phyloP scores from a whole-genome alignment of 345 rosid genomes.

The Atalantia buxifolia region DNA sequence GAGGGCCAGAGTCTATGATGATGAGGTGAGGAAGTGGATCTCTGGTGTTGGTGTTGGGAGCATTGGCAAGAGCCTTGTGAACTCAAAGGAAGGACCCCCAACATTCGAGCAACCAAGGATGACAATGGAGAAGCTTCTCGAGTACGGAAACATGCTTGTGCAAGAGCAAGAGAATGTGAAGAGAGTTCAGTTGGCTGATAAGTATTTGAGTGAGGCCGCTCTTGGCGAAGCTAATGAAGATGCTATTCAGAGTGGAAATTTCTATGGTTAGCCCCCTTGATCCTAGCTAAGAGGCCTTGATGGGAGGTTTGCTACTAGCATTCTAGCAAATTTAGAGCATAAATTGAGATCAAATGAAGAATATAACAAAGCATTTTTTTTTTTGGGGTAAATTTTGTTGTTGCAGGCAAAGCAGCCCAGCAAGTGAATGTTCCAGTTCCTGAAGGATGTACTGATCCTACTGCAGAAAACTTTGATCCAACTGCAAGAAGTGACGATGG shows the following conservation, averaged over 20 bases:
- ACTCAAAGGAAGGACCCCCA: constrained; percentile 83
- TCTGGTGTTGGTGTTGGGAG: constrained; percentile 50
- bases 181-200: constrained; percentile 95
- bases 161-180: constrained; percentile 90
- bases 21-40: constrained; percentile 93
- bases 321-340: not conserved
- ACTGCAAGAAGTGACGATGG: constrained; percentile 97
- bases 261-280: constrained; percentile 63
- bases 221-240: constrained; percentile 87
- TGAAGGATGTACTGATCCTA: constrained; percentile 82
- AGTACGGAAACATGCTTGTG: constrained; percentile 86
- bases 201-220: constrained; percentile 77
- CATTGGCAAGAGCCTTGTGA: constrained; percentile 83
- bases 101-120: constrained; percentile 76
- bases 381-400: not conserved
- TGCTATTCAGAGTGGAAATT: constrained; percentile 56
- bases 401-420: constrained; percentile 85
- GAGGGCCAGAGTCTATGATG: constrained; percentile 95
- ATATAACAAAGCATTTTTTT: not conserved
- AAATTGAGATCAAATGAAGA: not conserved
- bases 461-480: constrained; percentile 73
- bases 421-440: constrained; percentile 70
- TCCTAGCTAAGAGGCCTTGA: constrained; percentile 26
- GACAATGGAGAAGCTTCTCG: constrained; percentile 67
- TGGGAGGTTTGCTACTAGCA: constrained; percentile 33